Base-by-base conservation (phyloP, 1,284 basidiomycete genomes). In the Moesziomyces globuligerus region DNA sequence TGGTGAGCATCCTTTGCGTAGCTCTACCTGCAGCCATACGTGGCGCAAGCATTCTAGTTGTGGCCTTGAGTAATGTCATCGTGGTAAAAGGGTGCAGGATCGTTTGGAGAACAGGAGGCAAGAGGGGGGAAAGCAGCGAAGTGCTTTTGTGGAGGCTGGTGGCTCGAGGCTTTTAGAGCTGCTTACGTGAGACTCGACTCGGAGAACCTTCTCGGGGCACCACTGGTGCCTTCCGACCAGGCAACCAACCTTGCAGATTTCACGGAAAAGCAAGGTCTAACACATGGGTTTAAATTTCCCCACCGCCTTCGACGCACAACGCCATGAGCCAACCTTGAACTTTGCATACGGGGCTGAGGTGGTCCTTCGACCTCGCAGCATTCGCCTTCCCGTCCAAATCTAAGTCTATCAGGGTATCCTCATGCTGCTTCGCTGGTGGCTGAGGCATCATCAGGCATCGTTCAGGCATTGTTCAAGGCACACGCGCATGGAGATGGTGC, bases 131-230 rank as follows among this genome's bases (percentile, higher is more conserved):
- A 3, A n/a, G 46, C 26, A 3, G 1, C 1, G 24, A 18, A 24
- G 4, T 5, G 9, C 21, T 7, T 11, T 25, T 18, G 18, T 25
- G 17, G 24, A 34, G 36, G 37, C 50, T 65, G 62, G 62, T 55
- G 62, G 62, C 53, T 50, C 41, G 39, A 20, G n/a, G 32, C 11
- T 21, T 24, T 59, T 48, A 48, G 36, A 54, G 48, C 39, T 55
- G 62, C 56, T 66, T 59, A 66, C 51, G 56, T 66, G 56, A 66
- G 52, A 3, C 29, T 9, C 0, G 15, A n/a, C n/a, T n/a, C n/a
- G n/a, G n/a, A n/a, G n/a, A n/a, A n/a, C n/a, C n/a, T n/a, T n/a
- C n/a, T n/a, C n/a, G n/a, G n/a, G n/a, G n/a, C n/a, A n/a, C n/a
- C n/a, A n/a, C 17, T n/a, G 6, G 36, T 18, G 36, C 15, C 7